Evolutionary conservation across 805 yeast species (phyloP).

Genomic region (Saccharomyces kudriavzevii): DNA sequence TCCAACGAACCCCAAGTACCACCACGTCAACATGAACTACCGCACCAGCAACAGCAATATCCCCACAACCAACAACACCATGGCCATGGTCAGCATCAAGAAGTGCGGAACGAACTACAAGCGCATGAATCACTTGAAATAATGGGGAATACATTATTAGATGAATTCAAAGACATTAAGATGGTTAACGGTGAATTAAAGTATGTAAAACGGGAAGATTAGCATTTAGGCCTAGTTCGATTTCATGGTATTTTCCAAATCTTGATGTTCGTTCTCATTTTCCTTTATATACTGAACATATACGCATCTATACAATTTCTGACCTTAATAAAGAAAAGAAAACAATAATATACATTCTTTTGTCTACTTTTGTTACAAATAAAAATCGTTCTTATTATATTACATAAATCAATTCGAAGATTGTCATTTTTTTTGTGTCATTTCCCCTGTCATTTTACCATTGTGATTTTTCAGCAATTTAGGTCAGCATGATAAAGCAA

Average conservation of each 20-base stretch:
- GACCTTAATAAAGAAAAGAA: not conserved
- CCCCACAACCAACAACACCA: not conserved
- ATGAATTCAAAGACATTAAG: conserved; percentile 4
- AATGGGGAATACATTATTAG: conserved; percentile 3
- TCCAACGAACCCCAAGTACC: not conserved
- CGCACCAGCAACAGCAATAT: not conserved
- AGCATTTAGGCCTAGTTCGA: not conserved
- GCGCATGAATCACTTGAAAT: not conserved
- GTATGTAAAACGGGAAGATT: not conserved
- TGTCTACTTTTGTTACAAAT: not conserved
- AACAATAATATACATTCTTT: not conserved
- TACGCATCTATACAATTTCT: not conserved
- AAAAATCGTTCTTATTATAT: not conserved
- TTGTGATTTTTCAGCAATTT: not conserved
- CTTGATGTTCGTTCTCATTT: too few species aligned
- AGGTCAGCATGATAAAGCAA: too few species aligned
- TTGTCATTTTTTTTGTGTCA: not conserved
- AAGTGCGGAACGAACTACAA: not conserved
- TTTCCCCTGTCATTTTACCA: not conserved
- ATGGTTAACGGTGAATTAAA: conserved; percentile 5
- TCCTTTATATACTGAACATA: not conserved
- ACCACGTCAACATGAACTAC: not conserved
- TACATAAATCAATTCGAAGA: not conserved
- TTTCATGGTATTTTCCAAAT: too few species aligned
- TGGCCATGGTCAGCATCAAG: not conserved